Evolutionary conservation across 768 basidiomycete genomes (phyloP).

Genomic region (Suillus spraguei): DNA sequence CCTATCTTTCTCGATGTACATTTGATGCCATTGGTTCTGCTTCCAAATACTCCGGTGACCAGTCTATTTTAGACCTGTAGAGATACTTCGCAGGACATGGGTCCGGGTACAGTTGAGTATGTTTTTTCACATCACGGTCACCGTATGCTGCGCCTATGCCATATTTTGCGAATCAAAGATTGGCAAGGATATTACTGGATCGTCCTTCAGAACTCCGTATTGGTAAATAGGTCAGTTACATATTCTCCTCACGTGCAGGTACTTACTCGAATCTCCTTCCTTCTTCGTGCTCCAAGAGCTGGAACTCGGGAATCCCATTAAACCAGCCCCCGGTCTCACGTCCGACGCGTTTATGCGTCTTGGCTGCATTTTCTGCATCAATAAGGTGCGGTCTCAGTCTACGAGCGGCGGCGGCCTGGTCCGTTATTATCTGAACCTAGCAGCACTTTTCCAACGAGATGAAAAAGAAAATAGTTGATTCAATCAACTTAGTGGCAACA

Average conservation of each 20-base stretch:
- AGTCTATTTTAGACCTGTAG: neutral
- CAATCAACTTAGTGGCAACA: conserved; percentile 25
- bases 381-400: conserved; percentile 9
- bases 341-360: conserved; percentile 29
- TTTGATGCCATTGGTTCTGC: neutral
- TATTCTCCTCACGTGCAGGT: neutral
- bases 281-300: conserved; percentile 38
- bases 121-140: no score
- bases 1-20: neutral
- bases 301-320: conserved; percentile 40
- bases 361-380: conserved; percentile 29
- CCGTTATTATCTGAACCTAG: conserved; percentile 32
- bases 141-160: conserved; percentile 5
- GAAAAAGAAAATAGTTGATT: conserved; percentile 28
- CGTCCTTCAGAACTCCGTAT: neutral
- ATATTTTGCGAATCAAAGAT: conserved; percentile 1
- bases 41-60: neutral
- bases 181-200: neutral
- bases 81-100: no score
- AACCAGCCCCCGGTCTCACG: conserved; percentile 38
- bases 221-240: neutral
- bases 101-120: neutral
- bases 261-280: conserved; percentile 24
- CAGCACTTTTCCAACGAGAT: conserved; percentile 31
- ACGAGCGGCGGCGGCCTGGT: conserved; percentile 29